Base-by-base conservation (phyloP, 2,329 filamentous ascomycete species). In the Cladosporium colombiae region DNA sequence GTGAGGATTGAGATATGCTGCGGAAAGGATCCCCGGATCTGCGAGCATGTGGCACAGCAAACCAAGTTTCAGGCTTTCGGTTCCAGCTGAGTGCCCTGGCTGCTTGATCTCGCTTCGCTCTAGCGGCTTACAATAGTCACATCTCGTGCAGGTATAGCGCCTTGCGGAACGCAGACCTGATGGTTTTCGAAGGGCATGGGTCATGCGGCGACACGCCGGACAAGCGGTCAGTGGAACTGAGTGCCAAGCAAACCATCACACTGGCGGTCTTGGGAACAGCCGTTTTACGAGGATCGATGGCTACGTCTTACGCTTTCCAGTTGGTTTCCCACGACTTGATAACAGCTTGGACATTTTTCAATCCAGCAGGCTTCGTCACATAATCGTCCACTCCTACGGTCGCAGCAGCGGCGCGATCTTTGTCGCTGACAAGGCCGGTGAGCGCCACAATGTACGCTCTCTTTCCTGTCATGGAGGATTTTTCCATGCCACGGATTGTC, bases 321-420 rank as follows among this genome's bases (percentile, higher is more conserved):
- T 44, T 18, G 18, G 37, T 44, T 18, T 44, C 37, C 37, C 37
- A 44, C 18, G 37, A 6, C 37, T 44, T 44, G 18, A 44, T 44
- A 18, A 44, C 37, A n/a, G 18, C 37, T 44, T 44, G 37, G 7
- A 44, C 18, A 18, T 44, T 10, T 14, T 44, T 44, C 16, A 44
- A 14, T 10, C 37, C 37, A 18, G 37, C 37, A 44, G 37, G 37
- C 37, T 44, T 44, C 37, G 37, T 44, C 37, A 77, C 65, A 58
- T 74, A 77, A 33, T 73, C 53, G 64, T 77, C 72, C 2, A 76
- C 68, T 0, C 75, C 75, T 5, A 67, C 70, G n/a, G 62, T 68
- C 35, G 72, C 74, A 1, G 75, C 75, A 37, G 74, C 72, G 13
- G 68, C 40, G 27, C 67, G 66, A 3, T 65, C 66, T 27, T 69